Conservation (phyloP, 2,329 filamentous ascomycete genomes). For the Saccharata proteae region DNA sequence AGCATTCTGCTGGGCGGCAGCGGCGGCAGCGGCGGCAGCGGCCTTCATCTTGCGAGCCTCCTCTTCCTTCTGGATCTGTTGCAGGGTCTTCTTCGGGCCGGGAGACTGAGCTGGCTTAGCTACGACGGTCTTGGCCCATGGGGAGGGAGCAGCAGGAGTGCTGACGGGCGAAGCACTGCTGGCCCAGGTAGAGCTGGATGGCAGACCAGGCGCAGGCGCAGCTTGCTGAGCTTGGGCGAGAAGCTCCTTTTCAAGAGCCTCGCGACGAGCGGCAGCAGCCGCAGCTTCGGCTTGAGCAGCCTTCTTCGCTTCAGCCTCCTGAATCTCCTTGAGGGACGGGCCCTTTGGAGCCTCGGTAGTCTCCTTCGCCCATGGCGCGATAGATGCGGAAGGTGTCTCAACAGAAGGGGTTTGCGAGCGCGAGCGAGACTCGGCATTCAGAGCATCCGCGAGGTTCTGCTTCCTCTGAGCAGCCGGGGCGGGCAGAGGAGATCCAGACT, state of each 20-base stretch:
- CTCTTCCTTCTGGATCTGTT: constrained; percentile 94
- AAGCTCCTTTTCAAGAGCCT: constrained; percentile 69
- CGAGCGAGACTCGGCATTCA: constrained; percentile 54
- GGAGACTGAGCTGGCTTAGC: constrained; percentile 36
- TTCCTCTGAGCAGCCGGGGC: constrained; percentile 81
- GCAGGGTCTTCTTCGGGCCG: constrained; percentile 68
- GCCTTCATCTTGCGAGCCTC: constrained; percentile 76
- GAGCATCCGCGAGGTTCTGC: constrained; percentile 69
- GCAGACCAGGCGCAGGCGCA: constrained; percentile 63
- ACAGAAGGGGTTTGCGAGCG: constrained; percentile 63
- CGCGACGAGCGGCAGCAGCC: constrained; percentile 64
- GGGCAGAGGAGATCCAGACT: constrained; percentile 69
- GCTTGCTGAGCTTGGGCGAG: constrained; percentile 46
- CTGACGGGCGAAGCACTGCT: constrained; percentile 58
- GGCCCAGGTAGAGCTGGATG: constrained; percentile 81
- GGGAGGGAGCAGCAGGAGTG: constrained; percentile 36
- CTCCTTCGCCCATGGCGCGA: constrained; percentile 94
- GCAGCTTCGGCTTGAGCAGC: constrained; percentile 79
- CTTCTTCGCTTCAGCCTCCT: constrained; percentile 87
- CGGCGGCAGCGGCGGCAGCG: constrained; percentile 36
- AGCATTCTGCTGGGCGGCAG: constrained; percentile 32
- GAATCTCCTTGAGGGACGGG: constrained; percentile 90
- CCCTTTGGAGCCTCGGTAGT: constrained; percentile 60
- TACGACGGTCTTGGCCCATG: constrained; percentile 49
- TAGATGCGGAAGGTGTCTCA: constrained; percentile 54